Conservation (phyloP, 345 rosid genomes). For the Brassica incana region DNA sequence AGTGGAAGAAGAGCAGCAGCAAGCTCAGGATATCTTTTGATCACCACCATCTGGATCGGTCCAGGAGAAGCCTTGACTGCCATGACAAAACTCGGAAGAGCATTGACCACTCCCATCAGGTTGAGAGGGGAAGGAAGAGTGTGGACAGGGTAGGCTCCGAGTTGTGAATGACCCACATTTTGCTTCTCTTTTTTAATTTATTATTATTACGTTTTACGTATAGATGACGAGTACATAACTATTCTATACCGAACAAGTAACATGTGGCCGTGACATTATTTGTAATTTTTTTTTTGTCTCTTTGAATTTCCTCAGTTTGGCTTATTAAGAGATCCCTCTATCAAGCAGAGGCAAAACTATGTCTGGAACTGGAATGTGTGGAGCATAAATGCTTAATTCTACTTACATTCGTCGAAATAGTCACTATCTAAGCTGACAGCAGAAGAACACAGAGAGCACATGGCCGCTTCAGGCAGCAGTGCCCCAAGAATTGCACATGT, state of each 20-base stretch:
- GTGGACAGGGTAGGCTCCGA: slow-evolving; percentile 74
- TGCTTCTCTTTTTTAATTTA: not conserved
- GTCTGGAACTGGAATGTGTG: not conserved
- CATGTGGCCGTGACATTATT: not conserved
- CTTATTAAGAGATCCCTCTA: not conserved
- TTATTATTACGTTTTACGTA: not conserved
- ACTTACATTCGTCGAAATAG: not conserved
- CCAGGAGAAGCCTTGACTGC: slow-evolving; percentile 87
- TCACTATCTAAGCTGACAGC: not conserved
- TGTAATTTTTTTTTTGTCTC: not conserved
- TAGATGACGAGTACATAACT: slow-evolving; percentile 26
- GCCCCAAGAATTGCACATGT: not conserved
- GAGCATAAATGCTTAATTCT: not conserved
- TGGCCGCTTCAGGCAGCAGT: not conserved
- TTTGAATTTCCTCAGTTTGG: not conserved
- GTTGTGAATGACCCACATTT: not conserved
- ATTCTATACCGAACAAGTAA: not conserved
- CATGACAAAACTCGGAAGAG: slow-evolving; percentile 81
- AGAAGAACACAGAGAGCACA: not conserved
- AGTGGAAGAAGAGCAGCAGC: slow-evolving; percentile 45
- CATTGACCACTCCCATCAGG: slow-evolving; percentile 53
- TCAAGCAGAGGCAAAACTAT: not conserved
- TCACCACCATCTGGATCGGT: slow-evolving; percentile 58
- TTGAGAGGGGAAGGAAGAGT: slow-evolving; percentile 83
- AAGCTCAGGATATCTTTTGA: slow-evolving; percentile 66